Percentiles rank a stretch among this genome's conserved stretches.
phyloP scores from a whole-genome alignment of 2,329 filamentous ascomycete genomes.

The Aspergillus transmontanensis region DNA sequence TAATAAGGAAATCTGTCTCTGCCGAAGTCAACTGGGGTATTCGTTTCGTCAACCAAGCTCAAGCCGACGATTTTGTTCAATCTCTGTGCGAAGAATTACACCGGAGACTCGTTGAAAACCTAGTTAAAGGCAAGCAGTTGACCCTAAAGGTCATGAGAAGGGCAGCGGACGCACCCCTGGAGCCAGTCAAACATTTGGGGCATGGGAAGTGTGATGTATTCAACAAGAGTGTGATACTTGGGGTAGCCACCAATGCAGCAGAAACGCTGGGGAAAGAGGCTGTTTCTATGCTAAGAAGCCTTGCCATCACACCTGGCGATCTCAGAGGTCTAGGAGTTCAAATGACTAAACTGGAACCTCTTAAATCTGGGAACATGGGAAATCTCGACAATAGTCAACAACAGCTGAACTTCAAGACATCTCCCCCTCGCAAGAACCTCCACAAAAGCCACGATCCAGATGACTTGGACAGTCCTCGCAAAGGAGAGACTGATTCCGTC shows the following conservation, averaged over 20 bases:
- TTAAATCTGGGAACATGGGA: slow-evolving; percentile 61
- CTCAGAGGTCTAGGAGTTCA: slow-evolving; percentile 90
- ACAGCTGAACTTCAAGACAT: slow-evolving; percentile 69
- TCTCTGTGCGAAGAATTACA: slow-evolving; percentile 85
- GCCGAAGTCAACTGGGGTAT: slow-evolving; percentile 99
- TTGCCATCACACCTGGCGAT: slow-evolving; percentile 85
- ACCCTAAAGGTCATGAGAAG: slow-evolving; percentile 95
- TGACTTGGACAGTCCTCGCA: slow-evolving; percentile 46
- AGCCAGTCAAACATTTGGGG: slow-evolving; percentile 89
- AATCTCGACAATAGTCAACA: slow-evolving; percentile 74
- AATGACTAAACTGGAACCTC: slow-evolving; percentile 85
- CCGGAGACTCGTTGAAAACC: slow-evolving; percentile 76
- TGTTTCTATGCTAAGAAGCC: slow-evolving; percentile 78
- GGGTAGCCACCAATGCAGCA: slow-evolving; percentile 77
- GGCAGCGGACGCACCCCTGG: slow-evolving; percentile 80
- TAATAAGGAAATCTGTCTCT: slow-evolving; percentile 88
- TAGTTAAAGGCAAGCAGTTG: slow-evolving; percentile 82
- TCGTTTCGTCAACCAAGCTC: slow-evolving; percentile 85
- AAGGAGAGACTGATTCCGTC: slow-evolving; percentile 35
- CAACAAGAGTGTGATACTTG: slow-evolving; percentile 83
- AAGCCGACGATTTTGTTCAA: slow-evolving; percentile 88
- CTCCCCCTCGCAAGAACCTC: slow-evolving; percentile 32
- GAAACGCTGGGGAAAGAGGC: slow-evolving; percentile 77
- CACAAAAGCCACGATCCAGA: slow-evolving; percentile 49
- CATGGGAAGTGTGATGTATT: slow-evolving; percentile 94